phyloP scores from a whole-genome alignment of 108 stramenopile species.

The Cafeteria roenbergensis region DNA sequence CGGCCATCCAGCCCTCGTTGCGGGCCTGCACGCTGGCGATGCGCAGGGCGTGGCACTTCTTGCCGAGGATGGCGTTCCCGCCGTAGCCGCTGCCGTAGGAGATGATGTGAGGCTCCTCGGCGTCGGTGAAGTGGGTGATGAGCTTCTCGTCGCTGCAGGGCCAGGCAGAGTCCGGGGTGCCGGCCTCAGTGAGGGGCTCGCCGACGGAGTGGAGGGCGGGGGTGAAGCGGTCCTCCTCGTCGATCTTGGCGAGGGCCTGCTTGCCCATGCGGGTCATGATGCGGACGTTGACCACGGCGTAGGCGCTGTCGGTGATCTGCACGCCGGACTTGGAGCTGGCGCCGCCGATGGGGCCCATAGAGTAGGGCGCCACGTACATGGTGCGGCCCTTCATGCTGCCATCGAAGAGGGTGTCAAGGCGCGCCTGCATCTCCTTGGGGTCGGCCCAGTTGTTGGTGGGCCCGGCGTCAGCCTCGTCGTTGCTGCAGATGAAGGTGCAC shows the following conservation, averaged over 20 bases:
- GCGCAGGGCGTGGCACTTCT: slow-evolving; percentile 8
- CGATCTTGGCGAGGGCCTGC: neutral
- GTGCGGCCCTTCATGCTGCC: neutral
- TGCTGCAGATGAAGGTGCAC: slow-evolving; percentile 4
- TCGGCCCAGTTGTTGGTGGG: slow-evolving; percentile 7
- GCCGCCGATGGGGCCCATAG: slow-evolving; percentile 3
- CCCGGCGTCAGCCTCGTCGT: slow-evolving; percentile 1
- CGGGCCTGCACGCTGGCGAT: neutral
- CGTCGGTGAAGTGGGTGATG: slow-evolving; percentile 1
- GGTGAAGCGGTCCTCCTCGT: neutral
- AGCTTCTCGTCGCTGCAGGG: neutral
- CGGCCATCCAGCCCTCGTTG: slow-evolving; percentile 1
- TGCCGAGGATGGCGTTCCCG: neutral
- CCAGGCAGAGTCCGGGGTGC: neutral
- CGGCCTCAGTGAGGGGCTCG: neutral
- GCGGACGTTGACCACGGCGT: neutral
- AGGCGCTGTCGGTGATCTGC: neutral
- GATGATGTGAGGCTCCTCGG: neutral
- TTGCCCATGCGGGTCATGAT: slow-evolving; percentile 6
- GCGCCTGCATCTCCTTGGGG: neutral
- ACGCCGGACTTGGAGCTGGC: neutral
- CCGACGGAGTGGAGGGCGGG: slow-evolving; percentile 1
- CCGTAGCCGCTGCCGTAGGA: slow-evolving; percentile 4
- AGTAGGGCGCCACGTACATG: neutral
- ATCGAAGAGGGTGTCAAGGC: neutral